Base-by-base conservation (phyloP, 2,329 filamentous ascomycete species). In the Claviceps spartinae region DNA sequence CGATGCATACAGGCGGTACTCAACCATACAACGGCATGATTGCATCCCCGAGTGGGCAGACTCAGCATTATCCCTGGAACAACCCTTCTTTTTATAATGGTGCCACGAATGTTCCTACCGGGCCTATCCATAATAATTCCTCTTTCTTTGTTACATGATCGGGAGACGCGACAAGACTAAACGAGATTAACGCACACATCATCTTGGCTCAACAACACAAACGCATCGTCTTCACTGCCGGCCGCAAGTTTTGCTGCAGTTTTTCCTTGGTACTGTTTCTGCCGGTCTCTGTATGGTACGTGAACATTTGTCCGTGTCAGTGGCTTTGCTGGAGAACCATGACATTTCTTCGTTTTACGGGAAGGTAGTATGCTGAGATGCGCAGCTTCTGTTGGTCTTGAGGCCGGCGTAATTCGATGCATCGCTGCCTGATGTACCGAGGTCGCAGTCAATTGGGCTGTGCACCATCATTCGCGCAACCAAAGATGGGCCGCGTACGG, bases 131-230 rank as follows among this genome's bases (percentile, higher is more conserved):
- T 49, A 50, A 58, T 11, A 54, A 60, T 16, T 49, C 59, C n/a
- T 59, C 53, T 43, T 64, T 61, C 44, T 55, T 64, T 26, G 60
- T 63, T 63, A 67, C 49, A 67, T 67, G 65, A 63, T 67, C 59
- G 64, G 65, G 9, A 58, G 62, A 47, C 67, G 59, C 55, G n/a
- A 18, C 22, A 16, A 14, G 22, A 30, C 16, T 42, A 18, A 18
- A 20, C 18, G 40, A 20, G 6, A 18, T 40, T 1, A n/a, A 42
- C 40, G 40, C 18, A 20, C 9, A 20, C 18, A 20, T 9, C 13
- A 40, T 22, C n/a, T 18, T 42, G 18, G 40, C 40, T 42, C 40
- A 42, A 11, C 40, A 9, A 40, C n/a, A 38, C 20, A n/a, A 38
- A 9, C n/a, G 34, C 46, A 24, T 40, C 9, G 34, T 37, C 8